phyloP scores from a whole-genome alignment of 176 grass and related monocot genomes.

The Aegilops longissima region DNA sequence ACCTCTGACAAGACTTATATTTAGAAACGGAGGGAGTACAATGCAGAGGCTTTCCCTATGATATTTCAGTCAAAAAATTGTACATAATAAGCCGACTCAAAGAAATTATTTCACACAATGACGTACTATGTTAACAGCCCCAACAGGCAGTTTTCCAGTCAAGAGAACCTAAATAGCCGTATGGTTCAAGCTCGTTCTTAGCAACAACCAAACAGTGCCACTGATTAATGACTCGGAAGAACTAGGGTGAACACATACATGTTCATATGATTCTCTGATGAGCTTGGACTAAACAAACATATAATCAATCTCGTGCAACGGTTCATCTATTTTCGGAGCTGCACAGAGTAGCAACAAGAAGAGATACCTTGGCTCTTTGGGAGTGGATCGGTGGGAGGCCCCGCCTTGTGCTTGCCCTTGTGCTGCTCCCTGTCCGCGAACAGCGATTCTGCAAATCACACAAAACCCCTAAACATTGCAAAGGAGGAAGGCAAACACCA shows the following conservation, averaged over 20 bases:
- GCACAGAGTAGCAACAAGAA: background rate
- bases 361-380: slow-evolving; percentile 64
- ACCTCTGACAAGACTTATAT: too few species aligned
- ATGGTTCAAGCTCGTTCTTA: background rate
- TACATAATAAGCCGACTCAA: background rate
- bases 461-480: background rate
- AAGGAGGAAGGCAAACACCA: background rate
- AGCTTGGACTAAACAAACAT: background rate
- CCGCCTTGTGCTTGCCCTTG: slow-evolving; percentile 20
- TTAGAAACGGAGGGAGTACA: too few species aligned
- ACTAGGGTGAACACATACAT: background rate
- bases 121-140: background rate
- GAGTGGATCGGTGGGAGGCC: slow-evolving; percentile 22
- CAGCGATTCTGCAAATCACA: slow-evolving; percentile 47
- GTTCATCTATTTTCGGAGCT: background rate
- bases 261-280: background rate
- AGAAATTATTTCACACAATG: background rate
- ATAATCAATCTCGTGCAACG: background rate
- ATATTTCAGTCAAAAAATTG: background rate
- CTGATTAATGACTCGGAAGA: background rate
- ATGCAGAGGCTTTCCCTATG: background rate
- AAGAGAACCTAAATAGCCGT: background rate
- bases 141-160: background rate
- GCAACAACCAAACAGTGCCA: background rate
- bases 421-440: slow-evolving; percentile 27